Evolutionary conservation across 108 stramenopile species (phyloP).

Genomic region (Fistulifera solaris): DNA sequence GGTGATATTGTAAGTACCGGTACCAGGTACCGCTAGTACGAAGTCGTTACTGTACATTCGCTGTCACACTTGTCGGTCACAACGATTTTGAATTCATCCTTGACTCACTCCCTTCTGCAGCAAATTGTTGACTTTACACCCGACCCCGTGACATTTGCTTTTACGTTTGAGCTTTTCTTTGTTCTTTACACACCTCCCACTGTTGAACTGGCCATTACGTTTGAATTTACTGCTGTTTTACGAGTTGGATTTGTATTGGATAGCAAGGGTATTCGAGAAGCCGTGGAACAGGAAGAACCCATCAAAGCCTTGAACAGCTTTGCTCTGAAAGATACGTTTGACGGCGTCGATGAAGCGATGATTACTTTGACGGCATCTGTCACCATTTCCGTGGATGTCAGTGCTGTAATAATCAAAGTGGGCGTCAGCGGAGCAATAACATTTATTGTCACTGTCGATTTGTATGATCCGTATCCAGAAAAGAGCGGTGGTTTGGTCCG

Average conservation of each 20-base stretch:
- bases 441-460: slow-evolving; percentile 16
- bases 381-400: slow-evolving; percentile 5
- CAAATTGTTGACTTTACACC: slow-evolving; percentile 16
- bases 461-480: slow-evolving; percentile 24
- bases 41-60: no score
- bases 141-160: slow-evolving; percentile 12
- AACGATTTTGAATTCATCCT: background rate
- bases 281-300: slow-evolving; percentile 13
- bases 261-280: slow-evolving; percentile 21
- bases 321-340: slow-evolving; percentile 25
- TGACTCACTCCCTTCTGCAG: background rate
- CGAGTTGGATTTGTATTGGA: slow-evolving; percentile 10
- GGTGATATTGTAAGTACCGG: slow-evolving; percentile 13
- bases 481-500: slow-evolving; percentile 22
- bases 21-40: background rate
- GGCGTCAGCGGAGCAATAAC: slow-evolving; percentile 14
- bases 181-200: slow-evolving; percentile 12
- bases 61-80: background rate
- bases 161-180: slow-evolving; percentile 1
- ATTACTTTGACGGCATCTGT: slow-evolving; percentile 13
- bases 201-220: slow-evolving; percentile 9
- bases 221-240: slow-evolving; percentile 10
- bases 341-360: slow-evolving; percentile 23
- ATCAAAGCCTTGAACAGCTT: slow-evolving; percentile 28
- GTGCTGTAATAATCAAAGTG: slow-evolving; percentile 19